Percentiles rank a stretch among this genome's conserved stretches.
phyloP scores from a whole-genome alignment of 768 basidiomycete species.

The Mrakia hoshinonis region DNA sequence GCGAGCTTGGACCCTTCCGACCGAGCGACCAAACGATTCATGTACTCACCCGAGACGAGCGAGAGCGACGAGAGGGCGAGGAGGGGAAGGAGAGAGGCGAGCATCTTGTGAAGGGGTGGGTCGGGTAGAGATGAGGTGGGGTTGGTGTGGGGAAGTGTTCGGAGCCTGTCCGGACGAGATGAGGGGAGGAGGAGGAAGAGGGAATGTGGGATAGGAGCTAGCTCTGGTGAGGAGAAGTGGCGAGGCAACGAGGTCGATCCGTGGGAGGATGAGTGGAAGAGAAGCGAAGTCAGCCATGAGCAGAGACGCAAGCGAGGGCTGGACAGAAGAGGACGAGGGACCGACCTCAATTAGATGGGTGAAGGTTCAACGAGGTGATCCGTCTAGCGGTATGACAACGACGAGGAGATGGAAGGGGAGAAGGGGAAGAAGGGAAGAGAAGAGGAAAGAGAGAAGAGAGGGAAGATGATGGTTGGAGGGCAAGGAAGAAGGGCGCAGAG shows the following conservation, averaged over 20 bases:
- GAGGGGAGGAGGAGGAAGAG: background rate
- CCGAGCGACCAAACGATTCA: background rate
- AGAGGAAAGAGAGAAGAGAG: no score
- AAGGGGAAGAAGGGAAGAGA: background rate
- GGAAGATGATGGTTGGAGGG: background rate
- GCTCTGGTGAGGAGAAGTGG: background rate
- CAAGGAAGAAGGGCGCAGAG: background rate
- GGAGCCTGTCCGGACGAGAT: slow-evolving; percentile 10
- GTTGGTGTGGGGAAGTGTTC: background rate
- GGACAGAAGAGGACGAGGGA: no score
- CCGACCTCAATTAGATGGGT: no score
- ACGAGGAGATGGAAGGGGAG: background rate
- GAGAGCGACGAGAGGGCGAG: slow-evolving; percentile 3
- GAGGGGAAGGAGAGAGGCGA: background rate
- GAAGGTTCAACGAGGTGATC: no score
- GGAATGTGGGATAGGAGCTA: slow-evolving; percentile 3
- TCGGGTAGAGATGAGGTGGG: background rate
- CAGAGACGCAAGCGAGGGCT: no score
- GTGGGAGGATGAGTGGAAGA: no score
- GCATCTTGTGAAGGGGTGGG: background rate
- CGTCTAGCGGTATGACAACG: no score
- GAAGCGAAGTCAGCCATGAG: no score
- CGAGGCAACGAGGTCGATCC: no score
- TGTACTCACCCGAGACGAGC: background rate
- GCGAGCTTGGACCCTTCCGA: background rate